Evolutionary conservation across 495 filamentous ascomycete genomes (phyloP).

Genomic region (Aspergillus ostianus): DNA sequence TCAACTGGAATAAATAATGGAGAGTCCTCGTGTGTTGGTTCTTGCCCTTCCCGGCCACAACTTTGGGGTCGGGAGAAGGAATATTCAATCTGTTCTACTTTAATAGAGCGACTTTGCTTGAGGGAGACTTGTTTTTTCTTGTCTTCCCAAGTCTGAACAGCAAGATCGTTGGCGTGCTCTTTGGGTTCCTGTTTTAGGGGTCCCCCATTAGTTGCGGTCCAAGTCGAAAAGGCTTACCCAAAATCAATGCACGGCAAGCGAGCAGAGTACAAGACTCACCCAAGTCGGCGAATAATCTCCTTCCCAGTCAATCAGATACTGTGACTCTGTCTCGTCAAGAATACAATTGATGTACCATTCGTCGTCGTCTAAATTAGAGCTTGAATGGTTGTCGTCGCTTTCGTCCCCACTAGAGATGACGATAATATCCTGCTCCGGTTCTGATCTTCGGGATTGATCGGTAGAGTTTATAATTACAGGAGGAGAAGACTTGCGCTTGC

Average conservation of each 20-base stretch:
- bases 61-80: background rate
- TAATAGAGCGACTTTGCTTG: background rate
- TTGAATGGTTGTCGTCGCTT: slow-evolving; percentile 7
- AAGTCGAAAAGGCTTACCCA: background rate
- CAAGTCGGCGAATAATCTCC: slow-evolving; percentile 37
- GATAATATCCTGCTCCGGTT: slow-evolving; percentile 8
- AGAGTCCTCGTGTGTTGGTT: slow-evolving; percentile 9
- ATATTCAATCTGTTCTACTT: slow-evolving; percentile 6
- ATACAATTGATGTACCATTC: slow-evolving; percentile 41
- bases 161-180: slow-evolving; percentile 34
- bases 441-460: slow-evolving; percentile 10
- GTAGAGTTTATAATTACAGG: slow-evolving; percentile 13
- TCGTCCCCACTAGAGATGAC: slow-evolving; percentile 20
- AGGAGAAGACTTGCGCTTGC: slow-evolving; percentile 21
- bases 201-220: background rate
- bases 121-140: slow-evolving; percentile 16
- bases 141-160: slow-evolving; percentile 34
- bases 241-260: background rate
- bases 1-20: slow-evolving; percentile 22
- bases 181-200: slow-evolving; percentile 36
- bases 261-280: slow-evolving; percentile 27
- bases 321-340: slow-evolving; percentile 35
- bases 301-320: slow-evolving; percentile 47
- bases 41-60: slow-evolving; percentile 3
- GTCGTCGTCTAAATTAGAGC: slow-evolving; percentile 19